Conservation (phyloP, 495 filamentous ascomycete species). For the Penicillium salamii region DNA sequence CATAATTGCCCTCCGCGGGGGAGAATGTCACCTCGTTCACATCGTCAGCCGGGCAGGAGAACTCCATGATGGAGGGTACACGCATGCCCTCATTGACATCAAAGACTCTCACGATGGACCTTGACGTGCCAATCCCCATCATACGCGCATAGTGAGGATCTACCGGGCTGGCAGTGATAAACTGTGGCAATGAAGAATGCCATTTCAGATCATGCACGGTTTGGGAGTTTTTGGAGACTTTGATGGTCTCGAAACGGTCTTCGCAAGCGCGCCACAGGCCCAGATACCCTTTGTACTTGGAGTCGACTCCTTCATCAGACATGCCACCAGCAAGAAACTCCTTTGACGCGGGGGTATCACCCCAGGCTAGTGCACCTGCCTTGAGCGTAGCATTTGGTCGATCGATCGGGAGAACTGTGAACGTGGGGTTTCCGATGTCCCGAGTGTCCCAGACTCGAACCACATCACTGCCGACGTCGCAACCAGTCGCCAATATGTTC, state of each 20-base stretch:
- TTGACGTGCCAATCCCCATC: conserved; percentile 35
- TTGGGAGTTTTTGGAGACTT: conserved; percentile 50
- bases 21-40: conserved; percentile 77
- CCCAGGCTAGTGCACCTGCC: conserved; percentile 76
- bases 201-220: conserved; percentile 81
- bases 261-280: conserved; percentile 66
- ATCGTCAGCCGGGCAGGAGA: conserved; percentile 75
- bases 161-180: conserved; percentile 61
- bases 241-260: conserved; percentile 42
- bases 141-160: conserved; percentile 14
- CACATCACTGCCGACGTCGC: conserved; percentile 21
- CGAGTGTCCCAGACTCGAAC: conserved; percentile 25
- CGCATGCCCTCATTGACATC: conserved; percentile 26
- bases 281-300: conserved; percentile 64
- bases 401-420: conserved; percentile 4
- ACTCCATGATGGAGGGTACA: conserved; percentile 30
- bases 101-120: conserved; percentile 48
- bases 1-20: conserved; percentile 45
- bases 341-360: conserved; percentile 43
- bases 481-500: conserved; percentile 51
- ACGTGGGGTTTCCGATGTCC: not conserved
- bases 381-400: conserved; percentile 52
- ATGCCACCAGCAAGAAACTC: conserved; percentile 75
- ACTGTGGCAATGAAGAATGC: conserved; percentile 60
- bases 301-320: conserved; percentile 55